phyloP scores from a whole-genome alignment of 371 early-diverging fungal species.

The Mortierella sp. region DNA sequence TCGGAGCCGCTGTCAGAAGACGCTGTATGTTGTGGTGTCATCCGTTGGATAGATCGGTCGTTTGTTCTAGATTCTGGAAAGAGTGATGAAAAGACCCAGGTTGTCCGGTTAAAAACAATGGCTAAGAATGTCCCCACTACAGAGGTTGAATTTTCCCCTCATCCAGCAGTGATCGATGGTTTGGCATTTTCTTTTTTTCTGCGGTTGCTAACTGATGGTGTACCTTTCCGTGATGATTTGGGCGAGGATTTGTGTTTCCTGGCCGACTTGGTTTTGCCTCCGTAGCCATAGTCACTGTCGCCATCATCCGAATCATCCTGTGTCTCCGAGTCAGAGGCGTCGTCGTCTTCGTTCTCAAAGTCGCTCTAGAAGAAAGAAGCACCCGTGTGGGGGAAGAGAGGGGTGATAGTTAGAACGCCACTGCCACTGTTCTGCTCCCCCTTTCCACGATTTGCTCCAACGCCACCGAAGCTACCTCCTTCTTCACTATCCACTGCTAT shows the following conservation, averaged over 20 bases:
- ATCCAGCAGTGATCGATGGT: conserved; percentile 1
- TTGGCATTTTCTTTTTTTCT: background rate
- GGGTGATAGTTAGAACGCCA: too few relatives aligned
- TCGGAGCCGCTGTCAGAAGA: conserved; percentile 48
- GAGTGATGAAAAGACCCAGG: conserved; percentile 1
- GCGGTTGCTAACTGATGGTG: too few relatives aligned
- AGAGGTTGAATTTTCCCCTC: background rate
- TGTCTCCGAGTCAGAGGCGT: conserved; percentile 34
- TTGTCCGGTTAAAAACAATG: too few relatives aligned
- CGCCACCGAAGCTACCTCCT: too few relatives aligned
- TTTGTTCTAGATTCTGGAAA: conserved; percentile 27
- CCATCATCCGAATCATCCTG: conserved; percentile 44
- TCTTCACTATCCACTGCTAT: too few relatives aligned
- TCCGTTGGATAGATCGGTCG: conserved; percentile 25
- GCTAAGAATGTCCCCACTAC: too few relatives aligned
- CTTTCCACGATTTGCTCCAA: too few relatives aligned
- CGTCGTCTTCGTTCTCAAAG: conserved; percentile 42
- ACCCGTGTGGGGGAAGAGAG: too few relatives aligned
- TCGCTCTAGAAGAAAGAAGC: conserved; percentile 33
- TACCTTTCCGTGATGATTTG: conserved; percentile 43
- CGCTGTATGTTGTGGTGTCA: conserved; percentile 37
- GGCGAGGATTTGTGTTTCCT: conserved; percentile 21
- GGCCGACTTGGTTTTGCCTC: conserved; percentile 25
- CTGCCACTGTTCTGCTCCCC: too few relatives aligned
- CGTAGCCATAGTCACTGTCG: conserved; percentile 50